Evolutionary conservation across 2,329 filamentous ascomycete species (phyloP), one percentile per base, ranked within the genome.

Genomic region (Lecanicillium sp.): DNA sequence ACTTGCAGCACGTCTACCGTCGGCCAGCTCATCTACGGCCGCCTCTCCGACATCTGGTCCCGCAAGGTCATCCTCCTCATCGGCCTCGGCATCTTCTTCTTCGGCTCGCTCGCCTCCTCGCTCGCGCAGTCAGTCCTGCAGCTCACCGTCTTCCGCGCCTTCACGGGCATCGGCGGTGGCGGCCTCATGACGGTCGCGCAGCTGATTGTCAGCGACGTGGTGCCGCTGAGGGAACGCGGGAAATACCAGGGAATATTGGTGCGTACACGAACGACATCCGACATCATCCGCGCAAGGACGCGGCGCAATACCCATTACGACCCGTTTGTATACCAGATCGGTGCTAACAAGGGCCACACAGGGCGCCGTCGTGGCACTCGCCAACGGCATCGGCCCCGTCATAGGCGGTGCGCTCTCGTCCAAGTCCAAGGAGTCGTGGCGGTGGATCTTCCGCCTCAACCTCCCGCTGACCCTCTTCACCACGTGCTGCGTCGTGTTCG

Each of bases 161-260:
- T 70, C 23, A 69, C 67, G 7, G 67, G 68, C 40, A 76, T 87
- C 48, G 86, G 85, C 17, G 85, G 84, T 10, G 84, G 82, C 2
- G 85, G 85, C 2, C 81, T 88, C 72, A 83, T 80, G 40, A 83
- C 83, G 0, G 79, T 87, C 37, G 80, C 83, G 8, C 79, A 75
- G 46, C 83, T 90, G 30, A 68, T 90, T 50, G 67, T 90, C 56
- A 84, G 79, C 52, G 86, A 90, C 61, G 73, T 88, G 11, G 77
- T 90, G 1, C 77, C 84, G 0, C 67, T 89, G 19, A 71, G 84
- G 4, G 78, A 87, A 50, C 70, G 86, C 48, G 86, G 86, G 1
- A 75, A 84, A 15, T 90, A 84, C 75, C 86, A 90, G 61, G 86
- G 85, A 0, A 65, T 69, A 48, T 48, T 74, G 52, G 76, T 69